Evolutionary conservation across 1,284 basidiomycete species (phyloP).

Genomic region (Rhodofomes roseus): DNA sequence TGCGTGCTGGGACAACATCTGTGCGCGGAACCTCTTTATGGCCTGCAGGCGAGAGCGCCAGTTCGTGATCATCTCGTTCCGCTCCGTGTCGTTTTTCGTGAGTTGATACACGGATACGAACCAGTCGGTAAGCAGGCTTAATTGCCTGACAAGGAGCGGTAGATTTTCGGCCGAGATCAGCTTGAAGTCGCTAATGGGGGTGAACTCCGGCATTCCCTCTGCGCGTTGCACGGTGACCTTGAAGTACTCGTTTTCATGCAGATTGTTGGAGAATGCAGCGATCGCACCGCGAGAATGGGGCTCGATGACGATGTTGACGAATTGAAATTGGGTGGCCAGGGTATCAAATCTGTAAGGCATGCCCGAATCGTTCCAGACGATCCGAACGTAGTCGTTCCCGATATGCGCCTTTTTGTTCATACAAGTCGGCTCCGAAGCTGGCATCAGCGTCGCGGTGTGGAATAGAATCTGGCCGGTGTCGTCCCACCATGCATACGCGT

Average conservation of each 20-base stretch:
- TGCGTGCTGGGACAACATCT: constrained; percentile 23
- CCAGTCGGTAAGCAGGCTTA: constrained; percentile 84
- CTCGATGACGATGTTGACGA: constrained; percentile 96
- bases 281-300: constrained; percentile 86
- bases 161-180: constrained; percentile 84
- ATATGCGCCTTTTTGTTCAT: constrained; percentile 90
- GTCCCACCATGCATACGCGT: constrained; percentile 98
- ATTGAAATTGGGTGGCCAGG: constrained; percentile 91
- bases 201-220: constrained; percentile 86
- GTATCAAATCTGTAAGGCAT: constrained; percentile 88
- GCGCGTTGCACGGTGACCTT: constrained; percentile 86
- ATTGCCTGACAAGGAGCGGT: constrained; percentile 80
- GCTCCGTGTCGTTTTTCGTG: constrained; percentile 65
- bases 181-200: constrained; percentile 89
- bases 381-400: constrained; percentile 92
- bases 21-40: constrained; percentile 61
- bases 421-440: constrained; percentile 59
- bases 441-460: constrained; percentile 98
- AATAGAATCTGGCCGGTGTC: constrained; percentile 95
- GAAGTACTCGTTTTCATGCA: constrained; percentile 89
- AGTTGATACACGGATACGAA: constrained; percentile 82
- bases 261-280: constrained; percentile 73
- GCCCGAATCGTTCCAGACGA: constrained; percentile 97
- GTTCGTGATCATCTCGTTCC: constrained; percentile 82
- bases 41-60: constrained; percentile 81